These are phyloP conservation scores for Lachnellula cervina DNA, from an alignment of 2,329 filamentous ascomycete species.

Conservation along the genomic window DNA sequence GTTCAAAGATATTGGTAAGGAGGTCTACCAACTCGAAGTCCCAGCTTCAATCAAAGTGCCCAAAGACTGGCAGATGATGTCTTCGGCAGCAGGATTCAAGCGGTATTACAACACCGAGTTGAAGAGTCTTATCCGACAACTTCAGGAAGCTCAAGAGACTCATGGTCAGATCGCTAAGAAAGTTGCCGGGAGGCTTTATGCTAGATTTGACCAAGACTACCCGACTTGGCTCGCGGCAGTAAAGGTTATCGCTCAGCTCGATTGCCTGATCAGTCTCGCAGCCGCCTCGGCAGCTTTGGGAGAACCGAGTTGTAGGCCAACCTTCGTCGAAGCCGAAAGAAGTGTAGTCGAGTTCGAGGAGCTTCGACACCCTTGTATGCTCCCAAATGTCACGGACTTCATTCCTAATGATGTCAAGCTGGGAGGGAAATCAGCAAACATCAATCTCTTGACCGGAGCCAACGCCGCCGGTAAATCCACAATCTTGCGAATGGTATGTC, in stretches of 20 bases:
- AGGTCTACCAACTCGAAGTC: conserved; percentile 92
- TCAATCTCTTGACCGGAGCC: conserved; percentile 88
- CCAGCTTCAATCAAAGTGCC: conserved; percentile 81
- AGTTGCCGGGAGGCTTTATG: conserved; percentile 76
- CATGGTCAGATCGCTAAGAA: conserved; percentile 89
- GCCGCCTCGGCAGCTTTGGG: conserved; percentile 82
- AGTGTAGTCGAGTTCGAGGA: conserved; percentile 90
- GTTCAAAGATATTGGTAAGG: conserved; percentile 86
- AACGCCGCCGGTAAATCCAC: conserved; percentile 98
- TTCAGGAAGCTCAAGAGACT: conserved; percentile 92
- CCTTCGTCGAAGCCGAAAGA: conserved; percentile 79
- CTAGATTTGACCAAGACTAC: conserved; percentile 84
- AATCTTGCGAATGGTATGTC: conserved; percentile 79
- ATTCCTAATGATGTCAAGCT: conserved; percentile 92
- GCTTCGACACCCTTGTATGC: conserved; percentile 91
- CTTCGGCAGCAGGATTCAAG: conserved; percentile 82
- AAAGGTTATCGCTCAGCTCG: conserved; percentile 83
- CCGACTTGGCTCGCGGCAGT: conserved; percentile 82
- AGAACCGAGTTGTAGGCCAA: conserved; percentile 79
- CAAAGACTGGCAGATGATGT: conserved; percentile 92
- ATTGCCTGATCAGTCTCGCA: conserved; percentile 89
- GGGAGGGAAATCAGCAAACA: conserved; percentile 75
- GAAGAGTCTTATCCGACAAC: conserved; percentile 72
- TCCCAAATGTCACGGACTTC: conserved; percentile 83
- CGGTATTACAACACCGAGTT: conserved; percentile 90